Percentiles rank a stretch among this genome's conserved stretches.
These are phyloP conservation scores for Ustilago tritici DNA, from an alignment of 1,284 basidiomycete genomes.

Conservation along the genomic window DNA sequence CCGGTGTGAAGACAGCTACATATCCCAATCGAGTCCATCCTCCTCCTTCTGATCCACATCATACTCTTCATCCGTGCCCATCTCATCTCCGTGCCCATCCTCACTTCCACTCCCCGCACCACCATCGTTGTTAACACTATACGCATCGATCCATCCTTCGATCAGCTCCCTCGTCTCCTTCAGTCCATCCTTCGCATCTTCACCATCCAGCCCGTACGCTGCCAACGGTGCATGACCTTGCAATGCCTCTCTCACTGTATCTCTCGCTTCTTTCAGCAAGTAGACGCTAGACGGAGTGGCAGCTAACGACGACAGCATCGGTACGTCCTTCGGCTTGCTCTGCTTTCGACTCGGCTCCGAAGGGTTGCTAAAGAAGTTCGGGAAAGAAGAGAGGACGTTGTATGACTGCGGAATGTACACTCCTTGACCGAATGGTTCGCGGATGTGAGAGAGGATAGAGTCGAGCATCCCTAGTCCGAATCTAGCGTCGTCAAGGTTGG, in stretches of 20 bases:
- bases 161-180: constrained; percentile 61
- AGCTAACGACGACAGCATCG: constrained; percentile 51
- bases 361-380: constrained; percentile 43
- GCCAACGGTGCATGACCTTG: constrained; percentile 51
- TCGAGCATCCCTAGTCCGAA: constrained; percentile 49
- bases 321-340: constrained; percentile 23
- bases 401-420: constrained; percentile 55
- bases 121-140: constrained; percentile 42
- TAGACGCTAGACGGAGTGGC: constrained; percentile 50
- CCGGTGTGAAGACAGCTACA: constrained; percentile 2
- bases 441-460: constrained; percentile 25
- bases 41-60: constrained; percentile 46
- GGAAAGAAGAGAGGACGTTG: constrained; percentile 51
- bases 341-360: constrained; percentile 9
- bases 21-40: constrained; percentile 47
- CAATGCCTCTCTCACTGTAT: constrained; percentile 46
- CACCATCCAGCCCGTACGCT: constrained; percentile 53
- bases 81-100: constrained; percentile 45
- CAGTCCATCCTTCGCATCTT: constrained; percentile 55
- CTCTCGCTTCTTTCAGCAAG: constrained; percentile 38
- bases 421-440: constrained; percentile 38
- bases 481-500: constrained; percentile 20
- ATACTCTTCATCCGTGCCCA: constrained; percentile 62
- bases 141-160: constrained; percentile 58
- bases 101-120: constrained; percentile 2